A percentile compares a stretch with the other conserved stretches of the same genome.
Conservation (phyloP, 2,329 filamentous ascomycete genomes). For the Endoconidiophora laricicola region DNA sequence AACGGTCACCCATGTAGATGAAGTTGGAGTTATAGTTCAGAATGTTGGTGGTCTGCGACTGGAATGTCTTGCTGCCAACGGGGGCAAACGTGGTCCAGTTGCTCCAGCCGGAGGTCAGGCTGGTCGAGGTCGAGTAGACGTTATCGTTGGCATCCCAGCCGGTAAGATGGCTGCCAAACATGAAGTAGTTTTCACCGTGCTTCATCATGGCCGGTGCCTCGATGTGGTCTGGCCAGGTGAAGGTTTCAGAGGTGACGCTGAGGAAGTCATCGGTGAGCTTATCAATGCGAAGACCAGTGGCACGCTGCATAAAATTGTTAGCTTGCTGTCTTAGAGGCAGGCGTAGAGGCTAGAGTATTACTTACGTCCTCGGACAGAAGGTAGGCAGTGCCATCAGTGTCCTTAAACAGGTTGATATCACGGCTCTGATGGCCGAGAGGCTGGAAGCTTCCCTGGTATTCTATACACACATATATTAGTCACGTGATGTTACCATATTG, state of each 20-base stretch:
- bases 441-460: constrained; percentile 21
- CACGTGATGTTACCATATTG: neutral
- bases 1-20: constrained; percentile 53
- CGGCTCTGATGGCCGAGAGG: constrained; percentile 26
- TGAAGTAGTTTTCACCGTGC: constrained; percentile 41
- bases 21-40: constrained; percentile 27
- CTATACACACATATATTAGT: neutral
- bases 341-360: constrained; percentile 3
- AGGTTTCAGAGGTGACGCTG: constrained; percentile 30
- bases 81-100: constrained; percentile 42
- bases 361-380: constrained; percentile 45
- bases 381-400: constrained; percentile 44
- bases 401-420: constrained; percentile 44
- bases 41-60: constrained; percentile 43
- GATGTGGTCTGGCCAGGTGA: constrained; percentile 35
- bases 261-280: constrained; percentile 40
- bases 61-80: constrained; percentile 37
- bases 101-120: constrained; percentile 43
- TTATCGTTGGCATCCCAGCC: constrained; percentile 50
- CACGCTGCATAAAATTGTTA: constrained; percentile 23
- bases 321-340: neutral
- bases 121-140: constrained; percentile 40
- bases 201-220: constrained; percentile 50
- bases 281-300: constrained; percentile 40
- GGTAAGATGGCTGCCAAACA: constrained; percentile 43